A percentile compares a stretch with the other conserved stretches of the same genome.
These are phyloP conservation scores for Amanita brunnescens DNA, from an alignment of 768 basidiomycete species.

Conservation along the genomic window DNA sequence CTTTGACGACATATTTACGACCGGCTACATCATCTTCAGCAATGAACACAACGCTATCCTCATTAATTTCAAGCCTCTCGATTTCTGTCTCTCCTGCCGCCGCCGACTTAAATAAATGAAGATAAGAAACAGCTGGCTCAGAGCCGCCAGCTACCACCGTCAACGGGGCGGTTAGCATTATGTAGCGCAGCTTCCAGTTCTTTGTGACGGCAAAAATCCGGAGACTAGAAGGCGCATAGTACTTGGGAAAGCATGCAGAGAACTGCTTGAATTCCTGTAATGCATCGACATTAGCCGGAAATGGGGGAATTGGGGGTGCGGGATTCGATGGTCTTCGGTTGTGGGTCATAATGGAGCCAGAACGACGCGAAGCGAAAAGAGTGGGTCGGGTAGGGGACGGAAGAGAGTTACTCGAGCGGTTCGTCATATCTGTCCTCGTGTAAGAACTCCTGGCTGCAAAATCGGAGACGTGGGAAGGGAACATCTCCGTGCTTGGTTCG, in stretches of 20 bases:
- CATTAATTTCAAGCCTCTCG: slow-evolving; percentile 68
- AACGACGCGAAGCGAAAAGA: slow-evolving; percentile 23
- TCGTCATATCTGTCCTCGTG: slow-evolving; percentile 7
- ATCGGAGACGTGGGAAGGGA: not conserved
- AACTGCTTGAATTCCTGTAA: slow-evolving; percentile 46
- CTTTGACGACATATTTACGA: slow-evolving; percentile 49
- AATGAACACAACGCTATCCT: slow-evolving; percentile 68
- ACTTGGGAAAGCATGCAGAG: slow-evolving; percentile 52
- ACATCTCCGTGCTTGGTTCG: slow-evolving; percentile 25
- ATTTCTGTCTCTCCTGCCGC: slow-evolving; percentile 56
- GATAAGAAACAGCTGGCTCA: slow-evolving; percentile 40
- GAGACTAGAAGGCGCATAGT: slow-evolving; percentile 57
- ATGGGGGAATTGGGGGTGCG: slow-evolving; percentile 39
- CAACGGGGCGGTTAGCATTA: slow-evolving; percentile 48
- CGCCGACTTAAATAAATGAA: slow-evolving; percentile 67
- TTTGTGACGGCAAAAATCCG: slow-evolving; percentile 66
- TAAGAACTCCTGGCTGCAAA: not conserved
- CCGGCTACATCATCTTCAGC: slow-evolving; percentile 48
- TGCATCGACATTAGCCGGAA: slow-evolving; percentile 48
- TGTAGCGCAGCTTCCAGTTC: slow-evolving; percentile 60
- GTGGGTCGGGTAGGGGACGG: slow-evolving; percentile 22
- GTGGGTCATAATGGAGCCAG: slow-evolving; percentile 29
- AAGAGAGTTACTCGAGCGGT: slow-evolving; percentile 25
- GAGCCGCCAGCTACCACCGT: slow-evolving; percentile 27
- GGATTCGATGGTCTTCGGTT: slow-evolving; percentile 27